Evolutionary conservation across 2,329 filamentous ascomycete species (phyloP).

Genomic region (Coniella vitis): DNA sequence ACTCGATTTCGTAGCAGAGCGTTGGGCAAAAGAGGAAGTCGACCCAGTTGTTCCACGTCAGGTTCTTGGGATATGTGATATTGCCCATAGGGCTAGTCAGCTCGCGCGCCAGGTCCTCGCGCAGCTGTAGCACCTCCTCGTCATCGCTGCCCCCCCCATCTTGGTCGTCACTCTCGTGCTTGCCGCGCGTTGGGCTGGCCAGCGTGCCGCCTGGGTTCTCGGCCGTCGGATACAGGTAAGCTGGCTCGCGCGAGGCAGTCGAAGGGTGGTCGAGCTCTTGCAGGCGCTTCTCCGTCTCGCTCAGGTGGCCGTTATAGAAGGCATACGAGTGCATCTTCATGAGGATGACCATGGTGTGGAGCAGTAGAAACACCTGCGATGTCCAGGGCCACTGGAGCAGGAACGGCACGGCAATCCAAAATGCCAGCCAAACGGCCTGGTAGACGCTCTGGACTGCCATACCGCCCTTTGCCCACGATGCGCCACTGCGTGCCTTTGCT

Average conservation of each 20-base stretch:
- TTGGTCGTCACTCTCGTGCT: constrained; percentile 4
- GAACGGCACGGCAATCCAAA: constrained; percentile 86
- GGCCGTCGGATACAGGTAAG: constrained; percentile 67
- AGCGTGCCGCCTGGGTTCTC: constrained; percentile 43
- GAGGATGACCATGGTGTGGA: constrained; percentile 83
- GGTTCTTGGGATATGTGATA: constrained; percentile 83
- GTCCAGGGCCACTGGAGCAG: constrained; percentile 91
- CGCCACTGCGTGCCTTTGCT: constrained; percentile 38
- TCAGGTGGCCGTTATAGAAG: constrained; percentile 95
- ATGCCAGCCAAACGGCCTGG: constrained; percentile 68
- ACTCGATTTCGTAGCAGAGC: constrained; percentile 95
- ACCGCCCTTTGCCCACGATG: constrained; percentile 73
- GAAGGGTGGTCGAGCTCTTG: constrained; percentile 71
- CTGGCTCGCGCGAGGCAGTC: constrained; percentile 60
- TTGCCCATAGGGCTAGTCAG: constrained; percentile 85
- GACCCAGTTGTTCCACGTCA: constrained; percentile 72
- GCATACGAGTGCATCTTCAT: constrained; percentile 99
- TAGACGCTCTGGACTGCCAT: constrained; percentile 76
- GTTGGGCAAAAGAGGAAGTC: constrained; percentile 92
- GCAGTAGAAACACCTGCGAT: constrained; percentile 85
- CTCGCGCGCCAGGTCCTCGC: constrained; percentile 83
- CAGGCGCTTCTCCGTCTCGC: constrained; percentile 76
- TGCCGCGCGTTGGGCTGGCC: constrained; percentile 21
- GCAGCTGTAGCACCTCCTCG: constrained; percentile 59
- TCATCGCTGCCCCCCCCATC: constrained; percentile 19